phyloP scores from a whole-genome alignment of 1,284 basidiomycete genomes.

The Cryptococcus sp. region DNA sequence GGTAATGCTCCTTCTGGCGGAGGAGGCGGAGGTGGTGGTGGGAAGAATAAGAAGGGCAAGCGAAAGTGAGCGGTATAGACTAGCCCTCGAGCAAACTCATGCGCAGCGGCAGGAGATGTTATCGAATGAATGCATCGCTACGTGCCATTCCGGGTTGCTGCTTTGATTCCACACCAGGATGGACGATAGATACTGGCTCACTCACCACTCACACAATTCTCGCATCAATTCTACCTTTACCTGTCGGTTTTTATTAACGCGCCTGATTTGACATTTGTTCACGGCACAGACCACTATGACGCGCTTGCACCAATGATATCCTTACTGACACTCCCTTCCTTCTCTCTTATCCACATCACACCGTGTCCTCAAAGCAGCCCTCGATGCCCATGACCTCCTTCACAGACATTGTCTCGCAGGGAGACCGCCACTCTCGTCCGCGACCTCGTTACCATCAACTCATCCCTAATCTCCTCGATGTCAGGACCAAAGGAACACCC shows the following conservation, averaged over 20 bases:
- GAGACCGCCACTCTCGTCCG: too few relatives aligned
- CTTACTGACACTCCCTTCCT: not conserved
- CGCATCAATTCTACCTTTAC: too few relatives aligned
- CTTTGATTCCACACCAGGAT: too few relatives aligned
- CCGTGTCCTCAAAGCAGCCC: not conserved
- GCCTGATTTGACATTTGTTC: constrained; percentile 13
- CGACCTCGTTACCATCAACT: too few relatives aligned
- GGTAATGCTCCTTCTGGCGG: constrained; percentile 12
- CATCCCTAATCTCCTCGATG: too few relatives aligned
- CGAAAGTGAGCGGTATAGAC: constrained; percentile 16
- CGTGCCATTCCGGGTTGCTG: too few relatives aligned
- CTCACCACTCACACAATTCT: too few relatives aligned
- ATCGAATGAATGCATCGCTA: too few relatives aligned
- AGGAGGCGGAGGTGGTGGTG: constrained; percentile 23
- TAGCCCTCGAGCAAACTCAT: too few relatives aligned
- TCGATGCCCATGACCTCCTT: not conserved
- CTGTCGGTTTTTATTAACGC: constrained; percentile 1
- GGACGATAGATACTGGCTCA: too few relatives aligned
- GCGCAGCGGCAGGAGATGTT: not conserved
- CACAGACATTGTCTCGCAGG: too few relatives aligned
- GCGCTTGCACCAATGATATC: not conserved
- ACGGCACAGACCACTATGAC: not conserved
- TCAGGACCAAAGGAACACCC: too few relatives aligned
- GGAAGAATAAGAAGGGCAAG: constrained; percentile 36
- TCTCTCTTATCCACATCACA: not conserved